Percentiles rank a stretch among this genome's conserved stretches.
These are phyloP conservation scores for Xylaria intraflava DNA, from an alignment of 495 filamentous ascomycete genomes.

Conservation along the genomic window DNA sequence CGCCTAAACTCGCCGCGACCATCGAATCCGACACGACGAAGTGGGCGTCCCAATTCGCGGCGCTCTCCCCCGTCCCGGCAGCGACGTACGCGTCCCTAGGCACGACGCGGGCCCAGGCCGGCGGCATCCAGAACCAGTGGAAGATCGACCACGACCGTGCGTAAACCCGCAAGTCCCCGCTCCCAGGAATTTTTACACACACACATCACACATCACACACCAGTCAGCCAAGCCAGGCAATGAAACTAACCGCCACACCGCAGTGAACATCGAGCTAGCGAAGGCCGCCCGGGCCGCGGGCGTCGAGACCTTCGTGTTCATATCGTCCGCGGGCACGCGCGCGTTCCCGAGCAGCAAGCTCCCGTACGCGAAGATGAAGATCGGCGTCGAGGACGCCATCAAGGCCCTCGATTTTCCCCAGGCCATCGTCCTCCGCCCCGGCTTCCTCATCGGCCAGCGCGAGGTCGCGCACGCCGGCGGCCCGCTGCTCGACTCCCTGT, in stretches of 20 bases:
- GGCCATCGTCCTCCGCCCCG: conserved; percentile 67
- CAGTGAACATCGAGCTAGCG: conserved; percentile 61
- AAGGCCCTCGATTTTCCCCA: conserved; percentile 64
- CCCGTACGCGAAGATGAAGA: conserved; percentile 69
- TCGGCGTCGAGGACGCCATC: conserved; percentile 70
- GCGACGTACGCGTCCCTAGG: conserved; percentile 61
- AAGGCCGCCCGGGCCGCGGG: conserved; percentile 58
- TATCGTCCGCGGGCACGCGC: conserved; percentile 50
- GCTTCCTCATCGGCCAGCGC: conserved; percentile 64
- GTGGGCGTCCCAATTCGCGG: conserved; percentile 51
- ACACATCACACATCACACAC: too few species aligned
- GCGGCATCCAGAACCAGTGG: conserved; percentile 64
- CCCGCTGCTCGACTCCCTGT: conserved; percentile 43
- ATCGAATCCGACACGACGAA: conserved; percentile 41
- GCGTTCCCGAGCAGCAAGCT: conserved; percentile 27
- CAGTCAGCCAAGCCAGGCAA: too few species aligned
- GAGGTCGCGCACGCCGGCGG: conserved; percentile 49
- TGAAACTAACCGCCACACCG: neutral
- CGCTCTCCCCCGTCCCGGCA: conserved; percentile 49
- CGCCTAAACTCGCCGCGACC: conserved; percentile 45
- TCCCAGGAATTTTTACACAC: too few species aligned
- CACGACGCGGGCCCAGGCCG: conserved; percentile 59
- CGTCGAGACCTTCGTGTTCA: conserved; percentile 59
- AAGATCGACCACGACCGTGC: conserved; percentile 63
- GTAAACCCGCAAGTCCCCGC: conserved; percentile 2